These are phyloP conservation scores for Globisporangium uncinulatum DNA, from an alignment of 352 stramenopile genomes.

Conservation along the genomic window DNA sequence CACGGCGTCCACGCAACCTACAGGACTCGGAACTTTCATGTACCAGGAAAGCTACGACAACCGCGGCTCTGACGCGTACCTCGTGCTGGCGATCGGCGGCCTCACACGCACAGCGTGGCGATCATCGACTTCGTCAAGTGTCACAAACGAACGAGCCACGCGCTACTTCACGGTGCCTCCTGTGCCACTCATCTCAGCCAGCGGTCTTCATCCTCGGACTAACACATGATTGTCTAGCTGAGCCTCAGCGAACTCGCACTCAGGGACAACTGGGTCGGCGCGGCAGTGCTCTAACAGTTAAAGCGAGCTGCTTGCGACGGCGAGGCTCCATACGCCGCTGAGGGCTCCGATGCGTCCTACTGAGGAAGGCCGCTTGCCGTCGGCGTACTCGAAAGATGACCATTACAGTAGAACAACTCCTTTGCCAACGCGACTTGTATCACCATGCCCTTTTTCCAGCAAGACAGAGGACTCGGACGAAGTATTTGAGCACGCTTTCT, in stretches of 20 bases:
- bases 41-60: conserved; percentile 74
- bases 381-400: neutral
- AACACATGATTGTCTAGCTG: conserved; percentile 64
- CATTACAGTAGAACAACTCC: neutral
- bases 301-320: conserved; percentile 16
- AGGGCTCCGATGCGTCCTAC: neutral
- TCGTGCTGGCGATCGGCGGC: conserved; percentile 44
- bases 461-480: too few relatives aligned
- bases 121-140: conserved; percentile 54
- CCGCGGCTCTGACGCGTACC: conserved; percentile 21
- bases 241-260: conserved; percentile 41
- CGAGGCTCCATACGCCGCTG: too few relatives aligned
- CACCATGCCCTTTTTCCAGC: too few relatives aligned
- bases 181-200: conserved; percentile 54
- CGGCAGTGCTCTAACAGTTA: conserved; percentile 56
- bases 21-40: conserved; percentile 43
- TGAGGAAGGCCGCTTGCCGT: too few relatives aligned
- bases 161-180: conserved; percentile 52
- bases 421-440: too few relatives aligned
- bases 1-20: conserved; percentile 25
- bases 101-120: conserved; percentile 21
- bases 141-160: conserved; percentile 35
- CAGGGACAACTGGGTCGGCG: conserved; percentile 45
- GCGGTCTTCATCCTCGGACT: conserved; percentile 54
- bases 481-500: too few relatives aligned